phyloP scores from a whole-genome alignment of 2,329 filamentous ascomycete species.

The Colletotrichum aenigma region DNA sequence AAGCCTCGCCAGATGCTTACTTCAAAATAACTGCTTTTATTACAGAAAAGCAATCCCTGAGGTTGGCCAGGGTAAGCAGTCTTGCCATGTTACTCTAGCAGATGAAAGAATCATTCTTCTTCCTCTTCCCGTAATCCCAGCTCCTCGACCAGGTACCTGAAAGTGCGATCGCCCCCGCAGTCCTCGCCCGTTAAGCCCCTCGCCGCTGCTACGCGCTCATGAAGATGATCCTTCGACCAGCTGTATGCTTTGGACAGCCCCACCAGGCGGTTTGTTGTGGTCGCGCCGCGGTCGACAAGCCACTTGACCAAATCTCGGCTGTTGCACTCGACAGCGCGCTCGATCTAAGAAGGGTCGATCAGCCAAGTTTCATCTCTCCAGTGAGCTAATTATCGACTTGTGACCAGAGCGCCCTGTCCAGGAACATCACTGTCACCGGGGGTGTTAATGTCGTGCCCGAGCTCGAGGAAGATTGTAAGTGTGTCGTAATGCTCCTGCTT shows the following conservation, averaged over 20 bases:
- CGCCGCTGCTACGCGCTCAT: neutral
- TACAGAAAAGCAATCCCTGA: neutral
- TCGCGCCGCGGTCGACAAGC: neutral
- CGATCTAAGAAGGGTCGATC: neutral
- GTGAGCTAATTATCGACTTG: neutral
- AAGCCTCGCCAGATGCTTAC: neutral
- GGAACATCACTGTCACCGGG: too few species aligned
- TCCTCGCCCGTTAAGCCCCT: neutral
- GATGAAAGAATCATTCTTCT: neutral
- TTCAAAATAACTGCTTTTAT: neutral
- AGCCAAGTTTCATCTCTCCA: neutral
- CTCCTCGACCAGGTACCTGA: neutral
- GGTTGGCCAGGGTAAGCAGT: fast-evolving
- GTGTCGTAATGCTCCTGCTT: neutral
- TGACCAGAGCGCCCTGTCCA: neutral
- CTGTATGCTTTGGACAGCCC: neutral
- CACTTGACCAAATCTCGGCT: neutral
- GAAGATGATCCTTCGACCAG: neutral
- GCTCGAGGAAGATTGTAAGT: neutral
- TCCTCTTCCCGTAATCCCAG: neutral
- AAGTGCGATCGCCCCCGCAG: neutral
- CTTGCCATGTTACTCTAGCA: neutral
- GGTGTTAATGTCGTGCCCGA: neutral
- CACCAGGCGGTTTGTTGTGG: neutral
- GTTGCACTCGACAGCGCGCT: neutral